Base-by-base conservation (phyloP, 2,329 filamentous ascomycete species). In the Clonostachys sp. region DNA sequence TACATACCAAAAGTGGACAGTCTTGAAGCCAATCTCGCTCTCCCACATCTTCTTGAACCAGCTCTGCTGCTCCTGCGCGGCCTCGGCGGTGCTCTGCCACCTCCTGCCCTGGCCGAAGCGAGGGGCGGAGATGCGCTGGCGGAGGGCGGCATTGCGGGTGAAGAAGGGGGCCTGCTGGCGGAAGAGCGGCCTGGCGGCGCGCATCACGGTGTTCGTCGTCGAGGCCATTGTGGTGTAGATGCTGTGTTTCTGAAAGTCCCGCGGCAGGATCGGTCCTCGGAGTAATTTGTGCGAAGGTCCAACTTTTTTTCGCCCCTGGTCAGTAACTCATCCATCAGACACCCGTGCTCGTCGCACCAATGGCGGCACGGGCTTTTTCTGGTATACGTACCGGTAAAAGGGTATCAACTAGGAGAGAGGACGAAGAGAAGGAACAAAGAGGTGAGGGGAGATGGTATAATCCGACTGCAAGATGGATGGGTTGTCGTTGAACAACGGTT, bases 1-100 rank as follows among this genome's bases (percentile, higher is more conserved):
- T 13, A 62, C 77, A 55, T 75, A 92, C 92, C 94, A 99, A 75
- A 99, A 99, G 72, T 99, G 94, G 61, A 99, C 94, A 52, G 94
- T 99, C 85, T 91, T 91, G 58, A 91, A 58, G 45, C 89, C 89
- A 54, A 91, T 70, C 53, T 88, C 87, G 67, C 86, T 90, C 68
- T 89, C 83, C 86, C 86, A 91, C 77, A 95, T 81, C 70, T 84
- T 84, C 75, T 86, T 83, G 67, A 94, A 84, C 76, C 77, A 84
- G 62, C 73, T 72, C 53, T 66, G 58, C 56, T 71, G 60, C 49
- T 69, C 65, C 50, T 66, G 64, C 56, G 59, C 64, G 56, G 71
- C 71, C 24, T 30, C 24, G 40, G 83, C 74, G 41, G 84, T 84
- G 68, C 84, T 89, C 71, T 89, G 84, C 68, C 81, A 90, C 65